phyloP scores from a whole-genome alignment of 352 stramenopile genomes.

The Pythium periplocum region DNA sequence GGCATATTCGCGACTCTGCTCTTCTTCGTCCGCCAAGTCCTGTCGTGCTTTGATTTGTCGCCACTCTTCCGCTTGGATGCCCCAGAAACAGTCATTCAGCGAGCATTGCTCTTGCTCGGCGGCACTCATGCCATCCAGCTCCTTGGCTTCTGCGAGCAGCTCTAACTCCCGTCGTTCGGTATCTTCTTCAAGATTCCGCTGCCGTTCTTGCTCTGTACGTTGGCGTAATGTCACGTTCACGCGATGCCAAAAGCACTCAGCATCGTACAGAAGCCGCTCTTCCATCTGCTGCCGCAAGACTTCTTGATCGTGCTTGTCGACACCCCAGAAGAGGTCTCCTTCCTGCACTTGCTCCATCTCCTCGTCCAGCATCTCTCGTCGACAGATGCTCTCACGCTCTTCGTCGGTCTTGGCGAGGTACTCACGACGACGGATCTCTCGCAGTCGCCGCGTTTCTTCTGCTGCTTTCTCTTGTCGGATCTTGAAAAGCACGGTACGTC shows the following conservation, averaged over 20 bases:
- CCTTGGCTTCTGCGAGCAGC: conserved; percentile 20
- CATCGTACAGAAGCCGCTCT: conserved; percentile 33
- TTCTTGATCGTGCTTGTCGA: conserved; percentile 38
- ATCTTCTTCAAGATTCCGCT: conserved; percentile 20
- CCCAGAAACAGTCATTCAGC: conserved; percentile 51
- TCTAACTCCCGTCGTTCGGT: conserved; percentile 19
- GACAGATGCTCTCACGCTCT: conserved; percentile 29
- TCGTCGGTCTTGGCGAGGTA: conserved; percentile 25
- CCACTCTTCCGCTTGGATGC: conserved; percentile 47
- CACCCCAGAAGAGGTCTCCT: conserved; percentile 50
- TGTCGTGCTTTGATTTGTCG: conserved; percentile 23
- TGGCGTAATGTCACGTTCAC: conserved; percentile 24
- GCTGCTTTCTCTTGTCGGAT: conserved; percentile 20
- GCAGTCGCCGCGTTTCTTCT: conserved; percentile 13
- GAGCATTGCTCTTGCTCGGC: conserved; percentile 41
- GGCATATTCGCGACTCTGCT: conserved; percentile 29
- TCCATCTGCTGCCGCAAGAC: conserved; percentile 31
- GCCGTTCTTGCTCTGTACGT: conserved; percentile 14
- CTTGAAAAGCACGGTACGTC: conserved; percentile 18
- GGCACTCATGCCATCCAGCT: conserved; percentile 23
- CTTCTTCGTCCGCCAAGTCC: conserved; percentile 36
- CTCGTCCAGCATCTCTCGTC: conserved; percentile 48
- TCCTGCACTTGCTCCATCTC: conserved; percentile 39
- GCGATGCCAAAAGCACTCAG: conserved; percentile 37
- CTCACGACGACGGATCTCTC: conserved; percentile 15